A percentile compares a stretch with the other conserved stretches of the same genome.
phyloP scores from a whole-genome alignment of 768 basidiomycete species.

The Termitomyces sp. region DNA sequence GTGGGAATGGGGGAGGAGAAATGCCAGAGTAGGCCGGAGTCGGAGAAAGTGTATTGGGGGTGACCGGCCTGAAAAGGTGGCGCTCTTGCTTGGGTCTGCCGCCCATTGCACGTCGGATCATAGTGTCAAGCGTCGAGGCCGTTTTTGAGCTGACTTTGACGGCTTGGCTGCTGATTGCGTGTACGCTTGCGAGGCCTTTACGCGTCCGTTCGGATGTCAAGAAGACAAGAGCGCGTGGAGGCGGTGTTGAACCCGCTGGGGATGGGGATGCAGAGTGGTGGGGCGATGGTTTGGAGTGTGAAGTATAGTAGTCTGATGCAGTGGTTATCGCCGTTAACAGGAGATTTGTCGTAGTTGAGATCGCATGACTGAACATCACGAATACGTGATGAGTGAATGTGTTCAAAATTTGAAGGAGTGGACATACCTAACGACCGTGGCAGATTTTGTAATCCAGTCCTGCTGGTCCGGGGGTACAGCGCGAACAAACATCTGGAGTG shows the following conservation, averaged over 20 bases:
- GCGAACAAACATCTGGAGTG: conserved; percentile 54
- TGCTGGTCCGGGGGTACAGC: conserved; percentile 64
- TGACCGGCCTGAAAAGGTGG: conserved; percentile 6
- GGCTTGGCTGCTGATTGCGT: conserved; percentile 62
- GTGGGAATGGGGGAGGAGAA: conserved; percentile 12
- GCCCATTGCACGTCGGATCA: conserved; percentile 57
- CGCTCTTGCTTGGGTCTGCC: conserved; percentile 31
- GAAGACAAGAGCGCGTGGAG: conserved; percentile 51
- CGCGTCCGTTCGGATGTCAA: conserved; percentile 57
- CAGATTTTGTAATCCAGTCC: conserved; percentile 65
- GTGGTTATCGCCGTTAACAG: conserved; percentile 57
- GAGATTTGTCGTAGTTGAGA: conserved; percentile 62
- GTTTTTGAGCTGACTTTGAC: conserved; percentile 66
- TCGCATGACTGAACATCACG: conserved; percentile 48
- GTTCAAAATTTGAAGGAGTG: no score
- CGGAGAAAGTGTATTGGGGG: conserved; percentile 6
- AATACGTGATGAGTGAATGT: background rate
- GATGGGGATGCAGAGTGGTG: conserved; percentile 27
- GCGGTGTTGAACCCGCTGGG: conserved; percentile 19
- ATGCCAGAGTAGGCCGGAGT: background rate
- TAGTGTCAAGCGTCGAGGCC: conserved; percentile 52
- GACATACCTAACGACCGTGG: conserved; percentile 58
- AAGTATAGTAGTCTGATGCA: conserved; percentile 61
- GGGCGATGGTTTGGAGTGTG: conserved; percentile 49
- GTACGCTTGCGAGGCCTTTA: conserved; percentile 54